A percentile compares a stretch with the other conserved stretches of the same genome.
phyloP scores from a whole-genome alignment of 441 rosid species.

The Pelargonium citronellum region DNA sequence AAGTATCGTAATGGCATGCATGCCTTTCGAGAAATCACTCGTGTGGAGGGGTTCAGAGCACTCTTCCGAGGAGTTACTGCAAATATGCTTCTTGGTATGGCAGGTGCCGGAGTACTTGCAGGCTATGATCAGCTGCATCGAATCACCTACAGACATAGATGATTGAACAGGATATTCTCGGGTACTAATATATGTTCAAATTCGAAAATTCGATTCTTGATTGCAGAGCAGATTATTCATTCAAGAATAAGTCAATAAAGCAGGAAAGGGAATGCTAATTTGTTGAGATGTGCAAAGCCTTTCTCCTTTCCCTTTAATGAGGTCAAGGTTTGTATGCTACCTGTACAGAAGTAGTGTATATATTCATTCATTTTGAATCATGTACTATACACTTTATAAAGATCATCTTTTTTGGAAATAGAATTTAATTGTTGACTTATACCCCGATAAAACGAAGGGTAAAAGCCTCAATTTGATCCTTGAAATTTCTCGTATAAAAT shows the following conservation, averaged over 20 bases:
- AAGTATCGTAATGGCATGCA: constrained; percentile 59
- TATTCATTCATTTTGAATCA: neutral
- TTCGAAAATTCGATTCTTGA: neutral
- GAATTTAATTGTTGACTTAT: too few species aligned
- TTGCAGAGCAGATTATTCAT: too few species aligned
- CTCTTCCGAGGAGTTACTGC: constrained; percentile 82
- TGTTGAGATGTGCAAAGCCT: neutral
- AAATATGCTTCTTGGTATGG: constrained; percentile 87
- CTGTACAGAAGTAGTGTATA: neutral
- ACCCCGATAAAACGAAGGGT: too few species aligned
- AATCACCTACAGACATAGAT: constrained; percentile 35
- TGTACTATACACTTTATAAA: neutral
- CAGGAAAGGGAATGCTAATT: too few species aligned
- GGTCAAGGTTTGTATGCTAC: neutral
- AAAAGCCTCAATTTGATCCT: too few species aligned
- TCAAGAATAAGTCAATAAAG: neutral
- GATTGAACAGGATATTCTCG: neutral
- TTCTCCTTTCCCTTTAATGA: neutral
- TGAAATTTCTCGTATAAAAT: too few species aligned
- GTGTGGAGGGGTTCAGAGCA: constrained; percentile 57
- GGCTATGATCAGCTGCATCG: constrained; percentile 83
- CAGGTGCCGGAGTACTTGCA: constrained; percentile 93
- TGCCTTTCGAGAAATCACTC: constrained; percentile 57
- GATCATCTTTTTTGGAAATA: too few species aligned
- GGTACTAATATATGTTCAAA: neutral